Conservation (phyloP, 371 early-diverging fungal genomes). For the Choanephora cucurbitarum region DNA sequence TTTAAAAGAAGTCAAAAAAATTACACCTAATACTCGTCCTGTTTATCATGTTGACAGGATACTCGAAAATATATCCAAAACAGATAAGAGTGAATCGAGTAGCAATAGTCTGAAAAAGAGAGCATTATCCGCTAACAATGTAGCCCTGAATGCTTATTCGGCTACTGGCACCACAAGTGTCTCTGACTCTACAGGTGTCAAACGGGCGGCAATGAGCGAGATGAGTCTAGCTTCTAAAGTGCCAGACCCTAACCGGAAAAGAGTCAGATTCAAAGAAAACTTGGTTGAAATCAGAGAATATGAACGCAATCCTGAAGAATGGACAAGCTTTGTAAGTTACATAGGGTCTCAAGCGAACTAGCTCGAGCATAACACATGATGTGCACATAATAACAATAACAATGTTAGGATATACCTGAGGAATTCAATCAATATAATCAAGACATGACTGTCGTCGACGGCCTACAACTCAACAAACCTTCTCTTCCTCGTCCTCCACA, state of each 20-base stretch:
- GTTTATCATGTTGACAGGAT: conserved; percentile 11
- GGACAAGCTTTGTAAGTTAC: conserved; percentile 31
- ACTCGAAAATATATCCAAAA: conserved; percentile 1
- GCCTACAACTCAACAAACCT: not conserved
- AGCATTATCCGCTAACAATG: not conserved
- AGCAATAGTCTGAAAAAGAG: not conserved
- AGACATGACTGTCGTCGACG: not conserved
- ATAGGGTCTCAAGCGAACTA: no score
- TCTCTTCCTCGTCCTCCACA: conserved; percentile 3
- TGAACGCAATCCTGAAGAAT: conserved; percentile 29
- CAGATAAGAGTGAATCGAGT: not conserved
- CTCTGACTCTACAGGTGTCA: not conserved
- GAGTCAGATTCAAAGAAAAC: conserved; percentile 27
- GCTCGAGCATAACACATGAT: no score
- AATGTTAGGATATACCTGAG: conserved; percentile 4
- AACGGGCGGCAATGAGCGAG: not conserved
- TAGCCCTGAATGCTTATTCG: no score
- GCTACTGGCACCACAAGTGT: no score
- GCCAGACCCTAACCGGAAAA: conserved; percentile 10
- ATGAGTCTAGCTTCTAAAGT: not conserved
- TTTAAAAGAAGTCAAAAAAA: conserved; percentile 6
- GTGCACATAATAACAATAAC: no score
- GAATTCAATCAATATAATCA: not conserved
- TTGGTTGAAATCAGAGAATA: conserved; percentile 26
- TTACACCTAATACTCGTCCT: conserved; percentile 9